Base-by-base conservation (phyloP, 78 protist genomes). In the Guillardia theta region DNA sequence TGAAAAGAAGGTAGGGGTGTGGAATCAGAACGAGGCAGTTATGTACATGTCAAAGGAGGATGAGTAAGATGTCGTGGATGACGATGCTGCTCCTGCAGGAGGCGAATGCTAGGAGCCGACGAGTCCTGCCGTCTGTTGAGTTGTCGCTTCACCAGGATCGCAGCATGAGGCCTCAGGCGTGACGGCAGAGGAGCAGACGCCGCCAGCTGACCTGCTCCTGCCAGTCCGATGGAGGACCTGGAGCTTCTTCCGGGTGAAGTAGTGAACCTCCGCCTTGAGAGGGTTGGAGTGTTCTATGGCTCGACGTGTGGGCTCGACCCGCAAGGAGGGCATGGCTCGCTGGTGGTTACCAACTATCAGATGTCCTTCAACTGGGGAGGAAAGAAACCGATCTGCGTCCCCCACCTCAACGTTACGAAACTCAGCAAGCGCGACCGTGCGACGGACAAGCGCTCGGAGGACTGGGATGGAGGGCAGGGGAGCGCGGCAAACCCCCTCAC, bases 401-500 rank as follows among this genome's bases (percentile, higher is more conserved):
- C 90, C 0, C 90, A 78, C 33, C 39, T 78, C 43, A 78, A 18
- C 1, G 39, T 88, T 8, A 88, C 93, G 6, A 88, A 88, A 41
- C 47, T 88, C n/a, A 48, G 33, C 53, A 88, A 88, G 64, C 62
- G 93, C 10, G 93, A 88, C 64, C n/a, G 93, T 27, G 76, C 12
- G 2, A 88, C 93, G 36, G 93, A 88, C 93, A 88, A 88, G 93
- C 36, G 45, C 43, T 48, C 76, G 30, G 93, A 88, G 54, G 54
- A 48, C 24, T 88, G 93, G 93, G 93, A 88, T 64, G 19, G 44
- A 0, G 93, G 62, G 46, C 54, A 44, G 54, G 54, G 76, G 48
- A 18, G 76, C 5, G 62, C 64, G 12, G 30, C 43, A 9, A 88
- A 88, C 15, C 64, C 93, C 21, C 93, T 88, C 53, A 88, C 76